These are phyloP conservation scores for Colletotrichum gigasporum DNA, from an alignment of 2,329 filamentous ascomycete genomes.

Conservation along the genomic window DNA sequence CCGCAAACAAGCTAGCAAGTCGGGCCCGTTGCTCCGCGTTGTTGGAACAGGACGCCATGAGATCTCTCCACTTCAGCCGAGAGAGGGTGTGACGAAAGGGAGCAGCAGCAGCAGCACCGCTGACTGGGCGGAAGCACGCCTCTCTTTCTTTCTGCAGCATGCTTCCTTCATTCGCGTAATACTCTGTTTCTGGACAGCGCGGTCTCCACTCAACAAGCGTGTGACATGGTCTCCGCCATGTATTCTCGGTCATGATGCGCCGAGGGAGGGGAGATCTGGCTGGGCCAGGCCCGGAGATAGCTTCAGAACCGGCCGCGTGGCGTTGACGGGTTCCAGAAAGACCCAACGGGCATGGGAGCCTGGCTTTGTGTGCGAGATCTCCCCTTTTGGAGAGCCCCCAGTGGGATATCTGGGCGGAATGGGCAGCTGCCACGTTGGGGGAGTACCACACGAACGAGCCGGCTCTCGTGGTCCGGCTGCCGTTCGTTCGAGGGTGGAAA, in stretches of 20 bases:
- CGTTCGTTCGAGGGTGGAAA: slow-evolving; percentile 10
- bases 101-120: slow-evolving; percentile 11
- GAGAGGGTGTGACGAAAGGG: slow-evolving; percentile 25
- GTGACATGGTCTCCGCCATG: neutral
- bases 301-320: neutral
- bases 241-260: slow-evolving; percentile 1
- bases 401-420: neutral
- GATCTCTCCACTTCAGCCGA: slow-evolving; percentile 24
- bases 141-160: slow-evolving; percentile 14
- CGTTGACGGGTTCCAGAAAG: neutral
- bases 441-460: slow-evolving; percentile 15
- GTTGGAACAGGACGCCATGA: slow-evolving; percentile 13
- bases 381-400: neutral
- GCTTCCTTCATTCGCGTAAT: slow-evolving; percentile 1
- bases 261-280: slow-evolving; percentile 5
- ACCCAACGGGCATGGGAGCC: neutral
- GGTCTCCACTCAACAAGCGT: slow-evolving; percentile 15
- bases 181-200: neutral
- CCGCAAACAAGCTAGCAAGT: slow-evolving; percentile 10
- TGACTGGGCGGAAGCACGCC: neutral
- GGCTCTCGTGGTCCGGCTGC: slow-evolving; percentile 11
- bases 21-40: slow-evolving; percentile 3
- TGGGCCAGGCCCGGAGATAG: slow-evolving; percentile 6
- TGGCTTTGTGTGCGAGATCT: neutral
- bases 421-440: slow-evolving; percentile 12